Evolutionary conservation across 768 basidiomycete species (phyloP).

Genomic region (Macrolepiota fuliginosa): DNA sequence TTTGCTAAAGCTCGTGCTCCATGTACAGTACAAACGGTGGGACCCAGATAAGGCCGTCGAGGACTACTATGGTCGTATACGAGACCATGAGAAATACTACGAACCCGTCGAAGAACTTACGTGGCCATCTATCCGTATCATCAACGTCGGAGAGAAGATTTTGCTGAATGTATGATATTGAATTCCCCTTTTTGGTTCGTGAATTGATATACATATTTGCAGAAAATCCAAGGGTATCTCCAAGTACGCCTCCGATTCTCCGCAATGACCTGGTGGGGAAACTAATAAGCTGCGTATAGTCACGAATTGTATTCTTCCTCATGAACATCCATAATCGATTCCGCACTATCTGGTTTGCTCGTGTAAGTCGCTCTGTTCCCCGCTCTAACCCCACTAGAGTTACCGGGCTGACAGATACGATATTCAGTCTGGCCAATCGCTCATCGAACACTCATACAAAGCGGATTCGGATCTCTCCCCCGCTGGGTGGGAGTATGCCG

Average conservation of each 20-base stretch:
- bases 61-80: conserved; percentile 91
- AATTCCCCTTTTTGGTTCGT: not conserved
- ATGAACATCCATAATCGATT: conserved; percentile 98
- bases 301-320: conserved; percentile 95
- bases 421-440: conserved; percentile 89
- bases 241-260: conserved; percentile 45
- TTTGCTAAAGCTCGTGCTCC: conserved; percentile 11
- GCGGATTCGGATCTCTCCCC: conserved; percentile 96
- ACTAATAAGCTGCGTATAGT: conserved; percentile 40
- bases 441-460: conserved; percentile 98
- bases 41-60: conserved; percentile 87
- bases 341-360: conserved; percentile 93
- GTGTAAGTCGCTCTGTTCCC: conserved; percentile 49
- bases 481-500: conserved; percentile 94
- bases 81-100: conserved; percentile 83
- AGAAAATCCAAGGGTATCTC: conserved; percentile 88
- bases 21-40: conserved; percentile 82
- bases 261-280: not conserved
- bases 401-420: not conserved
- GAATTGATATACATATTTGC: not conserved
- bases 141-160: conserved; percentile 96
- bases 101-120: conserved; percentile 88
- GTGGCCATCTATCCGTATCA: conserved; percentile 92
- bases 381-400: not conserved
- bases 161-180: conserved; percentile 75